Conservation (phyloP, 225 moss, liverwort and hornwort genomes). For the Pseudoscleropodium purum region DNA sequence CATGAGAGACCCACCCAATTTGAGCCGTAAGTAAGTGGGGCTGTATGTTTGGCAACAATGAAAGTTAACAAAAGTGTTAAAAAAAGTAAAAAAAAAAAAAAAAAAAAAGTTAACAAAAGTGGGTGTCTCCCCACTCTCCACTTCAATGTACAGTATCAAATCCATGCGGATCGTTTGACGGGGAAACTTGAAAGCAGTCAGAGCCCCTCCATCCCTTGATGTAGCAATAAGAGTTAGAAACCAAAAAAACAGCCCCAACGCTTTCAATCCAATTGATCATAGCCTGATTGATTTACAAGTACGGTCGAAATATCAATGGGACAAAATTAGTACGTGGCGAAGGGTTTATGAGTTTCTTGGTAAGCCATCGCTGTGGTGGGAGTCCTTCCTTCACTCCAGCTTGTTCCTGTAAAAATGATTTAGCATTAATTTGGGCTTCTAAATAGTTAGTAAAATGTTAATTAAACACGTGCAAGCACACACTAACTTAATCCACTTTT, state of each 20-base stretch:
- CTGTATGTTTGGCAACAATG: neutral
- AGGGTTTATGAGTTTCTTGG: neutral
- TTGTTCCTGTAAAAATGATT: neutral
- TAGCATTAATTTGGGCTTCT: neutral
- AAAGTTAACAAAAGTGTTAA: neutral
- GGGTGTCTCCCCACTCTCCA: neutral
- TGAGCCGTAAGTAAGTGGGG: neutral
- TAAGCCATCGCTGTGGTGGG: neutral
- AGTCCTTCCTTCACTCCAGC: neutral
- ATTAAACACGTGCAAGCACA: neutral
- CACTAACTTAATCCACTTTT: neutral
- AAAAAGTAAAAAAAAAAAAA: no score
- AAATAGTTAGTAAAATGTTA: neutral
- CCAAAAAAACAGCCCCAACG: neutral
- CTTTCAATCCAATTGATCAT: conserved; percentile 18
- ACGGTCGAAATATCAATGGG: neutral
- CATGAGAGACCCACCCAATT: neutral
- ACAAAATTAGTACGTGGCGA: neutral
- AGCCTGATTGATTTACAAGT: conserved; percentile 13
- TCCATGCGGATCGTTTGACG: neutral
- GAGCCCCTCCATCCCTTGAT: neutral
- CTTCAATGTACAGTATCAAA: neutral
- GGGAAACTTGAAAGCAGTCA: conserved; percentile 1
- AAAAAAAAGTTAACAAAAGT: neutral
- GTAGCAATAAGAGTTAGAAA: neutral